Base-by-base conservation (phyloP, 208 protist genomes). In the Trypanosoma theileri region DNA sequence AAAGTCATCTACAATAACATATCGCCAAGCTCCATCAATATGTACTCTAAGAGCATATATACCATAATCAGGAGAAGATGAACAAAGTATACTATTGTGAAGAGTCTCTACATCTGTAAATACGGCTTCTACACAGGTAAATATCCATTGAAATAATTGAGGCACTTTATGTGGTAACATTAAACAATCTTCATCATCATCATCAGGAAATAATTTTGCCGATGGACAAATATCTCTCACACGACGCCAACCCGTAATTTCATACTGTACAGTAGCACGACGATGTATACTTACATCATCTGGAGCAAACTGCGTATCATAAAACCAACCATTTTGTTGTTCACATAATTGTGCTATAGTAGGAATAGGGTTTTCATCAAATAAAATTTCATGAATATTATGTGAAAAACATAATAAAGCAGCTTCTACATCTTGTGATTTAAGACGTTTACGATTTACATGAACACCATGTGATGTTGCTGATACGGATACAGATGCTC, bases 1-100 rank as follows among this genome's bases (percentile, higher is more conserved):
- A 59, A 89, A 93, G 64, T 95, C 92, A 73, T 96, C 92, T 0
- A 95, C 81, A 26, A 96, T 48, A 8, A 96, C 82, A 69, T 80
- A 94, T 45, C 88, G 80, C 92, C 92, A 96, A 22, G n/a, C 71
- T 9, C 92, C 87, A 66, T 96, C 92, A 28, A 94, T 73, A 61
- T 87, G 81, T 0, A 94, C 41, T 10, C 85, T 73, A 48, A 92
- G 72, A 16, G 63, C 69, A 69, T 93, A 96, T 13, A 94, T 66
- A 17, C 74, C 74, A 46, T 71, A 57, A 11, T 61, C 60, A 52
- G 24, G 14, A 24, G 22, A 46, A 59, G 51, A 9, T 19, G 66
- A 65, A 14, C 19, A 44, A 12, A 67, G 13, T 40, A 70, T 13
- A 40, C 16, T 28, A 24, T 44, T 41, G 31, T 58, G 75, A 65